Base-by-base conservation (phyloP, 192 early-diverging fungal genomes). In the Coemansia sp. region DNA sequence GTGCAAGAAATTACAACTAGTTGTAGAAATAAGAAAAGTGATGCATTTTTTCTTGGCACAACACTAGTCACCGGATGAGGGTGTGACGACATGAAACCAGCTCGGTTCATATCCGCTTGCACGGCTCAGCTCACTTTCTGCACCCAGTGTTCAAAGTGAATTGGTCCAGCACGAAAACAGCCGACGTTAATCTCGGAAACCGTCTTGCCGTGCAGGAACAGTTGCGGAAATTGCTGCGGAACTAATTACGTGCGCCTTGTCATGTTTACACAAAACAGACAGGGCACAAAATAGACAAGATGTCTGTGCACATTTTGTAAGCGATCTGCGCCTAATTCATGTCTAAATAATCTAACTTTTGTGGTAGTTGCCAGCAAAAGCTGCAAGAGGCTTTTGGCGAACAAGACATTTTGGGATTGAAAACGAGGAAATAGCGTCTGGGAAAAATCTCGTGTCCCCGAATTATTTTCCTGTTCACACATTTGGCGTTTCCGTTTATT, bases 81-180 rank as follows among this genome's bases (percentile, higher is more conserved):
- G 19, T 10, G 14, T 35, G 32, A 35, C 32, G 32, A 35, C 32
- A 35, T 35, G 7, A 35, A 35, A 1, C 5, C 32, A 35, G 32
- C 32, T 35, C 32, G 32, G 32, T 35, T 35, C 32, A 35, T 35
- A 35, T 35, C 32, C 32, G 32, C 32, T 21, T 25, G 51, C 10
- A 2, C 35, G 55, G 29, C 55, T 56, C 55, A 35, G 55, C 29
- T 56, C 55, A 32, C n/a, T 15, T 15, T 35, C 32, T 27, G 54
- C 54, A 29, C 32, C 27, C 4, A 35, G 4, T 35, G 15, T 14
- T 19, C 21, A 24, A 8, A 8, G 6, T 35, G 6, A 7, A 35
- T 3, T 35, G 7, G 32, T 35, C 32, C 32, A 35, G 32, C 4
- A 35, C 8, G 32, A 35, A 35, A 35, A 35, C 32, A 35, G 32